Conservation (phyloP, 139 green algal genomes). For the Tetratostichococcus sp. region DNA sequence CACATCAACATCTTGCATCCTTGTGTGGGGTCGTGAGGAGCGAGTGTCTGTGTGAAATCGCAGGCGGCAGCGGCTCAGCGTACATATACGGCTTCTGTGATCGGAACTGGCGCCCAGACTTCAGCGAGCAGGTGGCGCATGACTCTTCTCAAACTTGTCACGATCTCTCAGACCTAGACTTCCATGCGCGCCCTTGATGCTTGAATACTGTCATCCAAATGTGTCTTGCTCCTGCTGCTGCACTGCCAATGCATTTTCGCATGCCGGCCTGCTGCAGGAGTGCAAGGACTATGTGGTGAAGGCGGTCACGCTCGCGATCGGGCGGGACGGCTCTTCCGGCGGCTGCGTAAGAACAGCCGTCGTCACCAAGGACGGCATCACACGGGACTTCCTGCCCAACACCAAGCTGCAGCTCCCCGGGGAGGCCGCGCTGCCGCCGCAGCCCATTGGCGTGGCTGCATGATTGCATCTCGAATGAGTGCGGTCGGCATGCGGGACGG, state of each 20-base stretch:
- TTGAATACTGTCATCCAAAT: too few relatives aligned
- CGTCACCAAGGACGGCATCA: conserved; percentile 53
- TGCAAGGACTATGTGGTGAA: conserved; percentile 72
- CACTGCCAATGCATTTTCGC: too few relatives aligned
- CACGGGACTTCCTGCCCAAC: conserved; percentile 54
- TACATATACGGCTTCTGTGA: conserved; percentile 87
- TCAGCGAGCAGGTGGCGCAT: conserved; percentile 54
- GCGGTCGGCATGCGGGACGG: conserved; percentile 63
- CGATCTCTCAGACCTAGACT: too few relatives aligned
- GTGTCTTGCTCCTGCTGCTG: too few relatives aligned
- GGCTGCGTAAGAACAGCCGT: conserved; percentile 78
- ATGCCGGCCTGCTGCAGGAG: conserved; percentile 23
- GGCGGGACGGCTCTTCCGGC: conserved; percentile 73
- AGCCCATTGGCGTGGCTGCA: not conserved
- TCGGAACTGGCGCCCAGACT: conserved; percentile 67
- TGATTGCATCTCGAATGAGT: too few relatives aligned
- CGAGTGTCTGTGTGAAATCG: too few relatives aligned
- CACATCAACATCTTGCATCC: too few relatives aligned
- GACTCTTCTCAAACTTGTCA: too few relatives aligned
- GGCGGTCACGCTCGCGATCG: conserved; percentile 77
- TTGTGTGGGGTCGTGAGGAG: too few relatives aligned
- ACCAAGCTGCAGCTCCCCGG: conserved; percentile 27
- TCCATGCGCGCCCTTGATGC: too few relatives aligned
- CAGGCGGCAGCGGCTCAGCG: conserved; percentile 74
- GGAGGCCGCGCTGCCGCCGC: not conserved